Percentiles rank a stretch among this genome's conserved stretches.
phyloP scores from a whole-genome alignment of 108 stramenopile genomes.

The Nitzschia sp. region DNA sequence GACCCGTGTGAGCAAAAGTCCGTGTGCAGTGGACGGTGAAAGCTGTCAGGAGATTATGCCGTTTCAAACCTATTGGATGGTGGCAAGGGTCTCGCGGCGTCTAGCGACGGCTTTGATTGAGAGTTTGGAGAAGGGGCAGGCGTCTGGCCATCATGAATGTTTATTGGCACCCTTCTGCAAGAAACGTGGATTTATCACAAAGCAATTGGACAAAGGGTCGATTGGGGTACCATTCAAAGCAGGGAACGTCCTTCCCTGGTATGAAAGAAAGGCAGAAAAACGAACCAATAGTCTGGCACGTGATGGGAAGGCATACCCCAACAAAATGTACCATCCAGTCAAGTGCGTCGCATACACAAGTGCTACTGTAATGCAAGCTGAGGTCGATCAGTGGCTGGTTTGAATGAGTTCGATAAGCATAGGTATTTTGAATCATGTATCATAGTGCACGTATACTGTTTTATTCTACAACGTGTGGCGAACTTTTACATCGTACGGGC shows the following conservation, averaged over 20 bases:
- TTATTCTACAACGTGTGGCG: too few relatives aligned
- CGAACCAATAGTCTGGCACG: neutral
- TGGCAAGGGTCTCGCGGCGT: neutral
- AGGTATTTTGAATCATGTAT: neutral
- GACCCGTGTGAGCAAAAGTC: neutral
- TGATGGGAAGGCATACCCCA: neutral
- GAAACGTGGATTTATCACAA: neutral
- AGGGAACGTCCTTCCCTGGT: neutral
- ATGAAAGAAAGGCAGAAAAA: neutral
- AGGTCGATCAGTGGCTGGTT: neutral
- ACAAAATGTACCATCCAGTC: slow-evolving; percentile 2
- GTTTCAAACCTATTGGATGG: slow-evolving; percentile 1
- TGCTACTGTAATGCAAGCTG: neutral
- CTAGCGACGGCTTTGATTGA: neutral
- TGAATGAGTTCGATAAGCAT: neutral
- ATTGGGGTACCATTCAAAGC: neutral
- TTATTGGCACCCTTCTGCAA: neutral
- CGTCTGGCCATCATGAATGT: neutral
- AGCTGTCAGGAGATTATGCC: neutral
- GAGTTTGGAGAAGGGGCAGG: neutral
- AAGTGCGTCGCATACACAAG: slow-evolving; percentile 10
- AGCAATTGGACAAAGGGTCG: neutral
- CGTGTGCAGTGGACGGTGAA: neutral
- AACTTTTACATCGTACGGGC: too few relatives aligned
- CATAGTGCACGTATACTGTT: too few relatives aligned